Base-by-base conservation (phyloP, 2,329 filamentous ascomycete genomes). In the Fusarium sp. region DNA sequence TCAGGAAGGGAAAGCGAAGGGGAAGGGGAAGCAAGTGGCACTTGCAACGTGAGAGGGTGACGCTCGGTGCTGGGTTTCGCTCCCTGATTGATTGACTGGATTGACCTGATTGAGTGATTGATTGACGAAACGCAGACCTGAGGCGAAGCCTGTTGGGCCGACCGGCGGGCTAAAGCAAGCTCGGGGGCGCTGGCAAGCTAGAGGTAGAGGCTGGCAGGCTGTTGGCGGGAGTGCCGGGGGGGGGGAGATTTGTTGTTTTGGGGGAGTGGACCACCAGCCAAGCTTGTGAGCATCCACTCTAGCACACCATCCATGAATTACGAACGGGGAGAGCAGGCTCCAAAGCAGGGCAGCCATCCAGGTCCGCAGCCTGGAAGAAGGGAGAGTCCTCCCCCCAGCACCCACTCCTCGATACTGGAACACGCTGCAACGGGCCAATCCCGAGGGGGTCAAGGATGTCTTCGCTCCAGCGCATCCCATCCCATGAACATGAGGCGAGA, bases 91-190 rank as follows among this genome's bases (percentile, higher is more conserved):
- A 75, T 60, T 76, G 75, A 70, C 50, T 63, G 71, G 71, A 69
- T 71, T 59, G 66, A 56, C 67, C 62, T 76, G 72, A 77, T 77
- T 75, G 73, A 70, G 73, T 64, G 72, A 66, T 54, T 73, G 72
- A 70, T 64, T 73, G 64, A 78, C 72, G 74, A 74, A 67, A 73
- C 62, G 68, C 65, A 73, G 67, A 73, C 72, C 69, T 77, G 76
- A 77, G 76, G 74, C 72, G 76, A 75, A 76, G 69, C 72, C 66
- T 72, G 69, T 72, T 73, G 70, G 70, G 72, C 69, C 72, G 66
- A 59, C 72, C 72, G 61, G 47, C 62, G 45, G 66, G 72, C 69
- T 70, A 75, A 70, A 66, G 67, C 58, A 62, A 56, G 60, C 62
- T 61, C 59, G 62, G 56, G 54, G 57, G 58, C 60, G 27, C 60